Percentiles rank a stretch among this genome's conserved stretches.
Conservation (phyloP, 345 rosid genomes). For the Leavenworthia alabamica region DNA sequence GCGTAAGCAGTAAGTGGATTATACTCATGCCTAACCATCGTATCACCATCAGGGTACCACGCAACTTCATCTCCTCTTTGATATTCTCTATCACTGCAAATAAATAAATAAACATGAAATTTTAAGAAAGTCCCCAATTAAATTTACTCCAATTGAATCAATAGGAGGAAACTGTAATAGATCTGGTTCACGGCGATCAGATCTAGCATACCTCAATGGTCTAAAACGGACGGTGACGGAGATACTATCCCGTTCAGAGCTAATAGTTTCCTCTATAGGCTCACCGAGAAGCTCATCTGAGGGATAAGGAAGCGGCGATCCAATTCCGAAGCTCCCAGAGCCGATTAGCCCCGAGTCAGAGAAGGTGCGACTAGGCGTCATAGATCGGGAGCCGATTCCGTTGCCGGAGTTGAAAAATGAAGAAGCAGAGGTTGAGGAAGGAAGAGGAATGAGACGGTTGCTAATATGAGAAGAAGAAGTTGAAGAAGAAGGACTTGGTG, state of each 20-base stretch:
- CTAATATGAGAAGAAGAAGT: slow-evolving; percentile 47
- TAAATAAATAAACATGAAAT: neutral
- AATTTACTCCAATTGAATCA: slow-evolving; percentile 1
- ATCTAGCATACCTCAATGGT: slow-evolving; percentile 70
- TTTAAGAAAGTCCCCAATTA: neutral
- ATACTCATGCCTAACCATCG: slow-evolving; percentile 77
- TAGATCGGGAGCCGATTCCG: slow-evolving; percentile 63
- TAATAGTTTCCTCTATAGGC: slow-evolving; percentile 51
- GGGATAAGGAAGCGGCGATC: slow-evolving; percentile 47
- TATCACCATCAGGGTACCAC: slow-evolving; percentile 96
- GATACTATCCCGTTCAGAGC: slow-evolving; percentile 77
- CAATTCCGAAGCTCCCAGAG: slow-evolving; percentile 35
- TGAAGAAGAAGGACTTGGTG: slow-evolving; percentile 72
- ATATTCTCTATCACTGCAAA: slow-evolving; percentile 81
- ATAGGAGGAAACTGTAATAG: slow-evolving; percentile 19
- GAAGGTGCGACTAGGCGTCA: slow-evolving; percentile 62
- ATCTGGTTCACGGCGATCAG: slow-evolving; percentile 38
- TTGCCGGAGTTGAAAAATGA: slow-evolving; percentile 36
- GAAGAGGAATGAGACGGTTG: slow-evolving; percentile 59
- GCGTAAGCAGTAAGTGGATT: slow-evolving; percentile 87
- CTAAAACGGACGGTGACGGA: slow-evolving; percentile 96
- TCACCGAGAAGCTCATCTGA: slow-evolving; percentile 68
- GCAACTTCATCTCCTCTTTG: slow-evolving; percentile 94
- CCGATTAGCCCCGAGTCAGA: slow-evolving; percentile 49
- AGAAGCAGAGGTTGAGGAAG: slow-evolving; percentile 68